Percentiles rank a stretch among this genome's conserved stretches.
phyloP scores from a whole-genome alignment of 768 basidiomycete genomes.

The Rhizopogon vesiculosus region DNA sequence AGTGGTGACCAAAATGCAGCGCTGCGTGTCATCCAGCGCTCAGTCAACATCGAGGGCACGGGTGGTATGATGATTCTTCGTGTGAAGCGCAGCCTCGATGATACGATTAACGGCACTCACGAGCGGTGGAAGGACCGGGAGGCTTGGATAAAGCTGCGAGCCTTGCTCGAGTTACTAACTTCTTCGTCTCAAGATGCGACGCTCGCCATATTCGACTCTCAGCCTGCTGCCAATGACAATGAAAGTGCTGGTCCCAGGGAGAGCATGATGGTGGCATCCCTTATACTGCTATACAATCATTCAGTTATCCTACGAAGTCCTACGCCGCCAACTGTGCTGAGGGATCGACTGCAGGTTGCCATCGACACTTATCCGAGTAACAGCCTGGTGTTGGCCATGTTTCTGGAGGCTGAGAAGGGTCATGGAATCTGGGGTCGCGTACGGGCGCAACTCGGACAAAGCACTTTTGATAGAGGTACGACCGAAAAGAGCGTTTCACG shows the following conservation, averaged over 20 bases:
- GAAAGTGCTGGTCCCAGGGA: constrained; percentile 30
- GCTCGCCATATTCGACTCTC: constrained; percentile 33
- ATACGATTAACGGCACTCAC: constrained; percentile 29
- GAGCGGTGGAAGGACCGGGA: constrained; percentile 53
- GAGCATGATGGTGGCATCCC: constrained; percentile 49
- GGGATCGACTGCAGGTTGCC: constrained; percentile 51
- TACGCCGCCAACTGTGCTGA: constrained; percentile 51
- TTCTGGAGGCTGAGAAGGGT: constrained; percentile 73
- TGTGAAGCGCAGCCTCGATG: constrained; percentile 60
- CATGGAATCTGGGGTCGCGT: constrained; percentile 78
- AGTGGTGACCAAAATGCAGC: constrained; percentile 44
- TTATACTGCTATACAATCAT: constrained; percentile 61
- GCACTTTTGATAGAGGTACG: constrained; percentile 24
- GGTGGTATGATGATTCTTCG: constrained; percentile 55
- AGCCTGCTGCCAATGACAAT: constrained; percentile 11
- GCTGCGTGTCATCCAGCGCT: constrained; percentile 47
- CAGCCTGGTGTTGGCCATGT: constrained; percentile 66
- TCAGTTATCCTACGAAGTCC: constrained; percentile 49
- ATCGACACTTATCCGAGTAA: constrained; percentile 62
- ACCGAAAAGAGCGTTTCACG: constrained; percentile 54
- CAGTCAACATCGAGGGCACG: constrained; percentile 48
- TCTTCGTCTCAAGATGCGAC: constrained; percentile 35
- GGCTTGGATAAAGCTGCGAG: constrained; percentile 61
- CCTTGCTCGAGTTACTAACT: constrained; percentile 60
- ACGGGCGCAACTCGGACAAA: constrained; percentile 49